Conservation (phyloP, 2,329 filamentous ascomycete species). For the Aureobasidium mangrovei region DNA sequence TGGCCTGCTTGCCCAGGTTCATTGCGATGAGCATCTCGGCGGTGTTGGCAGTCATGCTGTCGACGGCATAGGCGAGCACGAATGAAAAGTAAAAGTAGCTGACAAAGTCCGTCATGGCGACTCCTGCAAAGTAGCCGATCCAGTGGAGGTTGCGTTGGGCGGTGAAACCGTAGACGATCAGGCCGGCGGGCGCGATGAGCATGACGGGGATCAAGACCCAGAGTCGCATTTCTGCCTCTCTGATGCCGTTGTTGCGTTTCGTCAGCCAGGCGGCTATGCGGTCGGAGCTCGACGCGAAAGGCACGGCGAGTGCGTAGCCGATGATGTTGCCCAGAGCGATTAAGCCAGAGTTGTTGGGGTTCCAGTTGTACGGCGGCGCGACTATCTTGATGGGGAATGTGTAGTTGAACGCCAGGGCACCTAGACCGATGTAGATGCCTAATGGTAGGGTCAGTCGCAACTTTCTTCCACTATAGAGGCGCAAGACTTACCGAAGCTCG, state of each 20-base stretch:
- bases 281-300: conserved; percentile 25
- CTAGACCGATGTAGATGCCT: conserved; percentile 30
- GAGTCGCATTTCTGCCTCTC: conserved; percentile 27
- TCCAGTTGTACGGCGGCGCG: conserved; percentile 28
- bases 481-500: conserved; percentile 23
- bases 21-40: conserved; percentile 50
- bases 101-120: conserved; percentile 29
- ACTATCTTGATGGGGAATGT: conserved; percentile 30
- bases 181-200: conserved; percentile 28
- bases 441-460: neutral
- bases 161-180: conserved; percentile 30
- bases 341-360: conserved; percentile 22
- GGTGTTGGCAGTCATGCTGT: conserved; percentile 51
- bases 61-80: conserved; percentile 52
- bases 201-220: conserved; percentile 29
- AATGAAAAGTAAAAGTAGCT: conserved; percentile 35
- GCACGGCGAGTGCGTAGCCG: conserved; percentile 29
- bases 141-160: conserved; percentile 28
- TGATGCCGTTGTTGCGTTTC: conserved; percentile 21
- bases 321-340: conserved; percentile 30
- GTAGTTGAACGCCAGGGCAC: conserved; percentile 32
- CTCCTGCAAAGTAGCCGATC: conserved; percentile 32
- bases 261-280: conserved; percentile 26
- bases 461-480: neutral
- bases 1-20: conserved; percentile 30